Evolutionary conservation across 495 filamentous ascomycete species (phyloP), one percentile per base, ranked within the genome.

Genomic region (Penicillium coprophilum): DNA sequence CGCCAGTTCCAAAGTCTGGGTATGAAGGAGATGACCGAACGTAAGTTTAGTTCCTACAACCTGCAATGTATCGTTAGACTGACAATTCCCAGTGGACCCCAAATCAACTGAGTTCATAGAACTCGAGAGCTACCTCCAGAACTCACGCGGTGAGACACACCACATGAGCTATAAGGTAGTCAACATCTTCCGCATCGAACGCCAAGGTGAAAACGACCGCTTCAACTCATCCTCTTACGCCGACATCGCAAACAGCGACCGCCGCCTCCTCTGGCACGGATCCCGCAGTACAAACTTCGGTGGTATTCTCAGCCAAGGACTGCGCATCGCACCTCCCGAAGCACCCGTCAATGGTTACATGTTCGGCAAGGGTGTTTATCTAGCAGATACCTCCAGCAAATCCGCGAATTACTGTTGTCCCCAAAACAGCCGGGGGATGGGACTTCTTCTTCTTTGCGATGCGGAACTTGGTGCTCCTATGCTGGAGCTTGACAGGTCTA

Each of bases 291-390:
- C 88, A 40, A 95, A 95, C 65, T 94, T 87, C 59, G 86, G 84
- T 60, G 89, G 90, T 56, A 94, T 96, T 46, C 80, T 96, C 23
- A 87, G 82, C 53, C 89, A 94, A 66, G 91, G 91, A 36, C 77
- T 96, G 8, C 88, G 89, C 10, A 95, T 96, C 53, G 91, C 91
- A 0, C 90, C 91, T 0, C 89, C 90, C 0, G 88, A 92, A 67
- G 89, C 89, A 0, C 91, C 89, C 2, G 85, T 85, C 3, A 82
- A 77, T 46, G 90, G 90, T 1, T 91, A 92, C 70, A 85, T 84
- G 77, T 95, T 94, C 59, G 91, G 87, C 59, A 92, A 94, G 56
- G 92, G 91, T n/a, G 85, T 96, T 41, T 96, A 96, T 66, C 77
- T 96, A 2, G 91, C 92, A 12, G 92, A 96, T 63, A 88, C 89